phyloP scores from a whole-genome alignment of 768 basidiomycete species.

The Hygrocybe coccinea region DNA sequence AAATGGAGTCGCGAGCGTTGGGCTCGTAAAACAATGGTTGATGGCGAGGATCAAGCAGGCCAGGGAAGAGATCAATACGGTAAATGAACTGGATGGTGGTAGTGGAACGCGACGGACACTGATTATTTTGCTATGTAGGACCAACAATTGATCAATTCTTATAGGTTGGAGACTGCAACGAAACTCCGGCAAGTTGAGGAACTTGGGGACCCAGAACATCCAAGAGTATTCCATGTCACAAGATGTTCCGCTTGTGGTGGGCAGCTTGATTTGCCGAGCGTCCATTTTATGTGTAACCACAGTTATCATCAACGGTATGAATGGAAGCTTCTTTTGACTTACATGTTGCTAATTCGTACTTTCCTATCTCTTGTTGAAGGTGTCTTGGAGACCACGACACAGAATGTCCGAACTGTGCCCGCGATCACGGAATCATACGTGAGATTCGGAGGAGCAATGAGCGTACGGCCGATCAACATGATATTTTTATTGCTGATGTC shows the following conservation, averaged over 20 bases:
- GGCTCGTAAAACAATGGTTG: conserved; percentile 88
- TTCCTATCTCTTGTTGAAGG: conserved; percentile 37
- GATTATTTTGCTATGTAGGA: conserved; percentile 53
- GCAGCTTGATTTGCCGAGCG: conserved; percentile 84
- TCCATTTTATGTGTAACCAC: conserved; percentile 98
- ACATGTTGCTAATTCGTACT: not conserved
- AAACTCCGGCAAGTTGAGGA: conserved; percentile 81
- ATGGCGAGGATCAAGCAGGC: conserved; percentile 71
- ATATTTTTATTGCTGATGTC: conserved; percentile 73
- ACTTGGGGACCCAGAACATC: conserved; percentile 69
- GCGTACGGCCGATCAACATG: conserved; percentile 74
- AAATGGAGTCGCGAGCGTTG: conserved; percentile 87
- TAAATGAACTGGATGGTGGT: conserved; percentile 37
- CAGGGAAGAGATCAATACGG: conserved; percentile 72
- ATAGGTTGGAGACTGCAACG: conserved; percentile 74
- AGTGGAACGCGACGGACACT: conserved; percentile 7
- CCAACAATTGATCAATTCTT: conserved; percentile 79
- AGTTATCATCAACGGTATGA: conserved; percentile 89
- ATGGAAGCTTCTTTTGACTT: not conserved
- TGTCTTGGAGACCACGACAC: conserved; percentile 86
- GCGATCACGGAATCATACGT: conserved; percentile 81
- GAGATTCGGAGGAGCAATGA: conserved; percentile 88
- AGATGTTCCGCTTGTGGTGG: conserved; percentile 86
- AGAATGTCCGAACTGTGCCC: conserved; percentile 85
- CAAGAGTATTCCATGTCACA: conserved; percentile 91